Evolutionary conservation across 2,329 filamentous ascomycete genomes (phyloP).

Genomic region (Penicillium sp.): DNA sequence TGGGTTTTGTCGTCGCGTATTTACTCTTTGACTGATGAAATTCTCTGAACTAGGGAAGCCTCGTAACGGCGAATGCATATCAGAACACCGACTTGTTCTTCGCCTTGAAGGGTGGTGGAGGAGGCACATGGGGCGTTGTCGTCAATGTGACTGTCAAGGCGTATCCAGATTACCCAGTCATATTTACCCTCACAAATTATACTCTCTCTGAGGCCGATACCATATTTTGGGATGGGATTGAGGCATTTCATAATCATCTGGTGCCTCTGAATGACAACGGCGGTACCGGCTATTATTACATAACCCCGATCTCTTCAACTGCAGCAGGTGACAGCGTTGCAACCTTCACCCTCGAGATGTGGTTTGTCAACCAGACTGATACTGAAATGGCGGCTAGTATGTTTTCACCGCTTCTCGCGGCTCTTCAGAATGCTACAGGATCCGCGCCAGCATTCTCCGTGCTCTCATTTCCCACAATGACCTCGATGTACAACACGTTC

Average conservation of each 20-base stretch:
- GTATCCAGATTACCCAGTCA: slow-evolving; percentile 35
- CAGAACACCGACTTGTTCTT: slow-evolving; percentile 44
- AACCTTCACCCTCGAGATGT: too few species aligned
- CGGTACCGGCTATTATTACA: not conserved
- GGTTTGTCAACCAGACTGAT: too few species aligned
- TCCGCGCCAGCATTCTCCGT: too few species aligned
- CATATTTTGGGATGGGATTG: not conserved
- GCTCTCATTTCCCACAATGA: too few species aligned
- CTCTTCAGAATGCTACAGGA: too few species aligned
- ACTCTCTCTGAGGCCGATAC: not conserved
- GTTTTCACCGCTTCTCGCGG: too few species aligned
- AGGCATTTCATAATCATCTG: not conserved
- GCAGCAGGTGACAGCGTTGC: too few species aligned
- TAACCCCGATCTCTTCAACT: too few species aligned
- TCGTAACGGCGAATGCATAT: slow-evolving; percentile 9
- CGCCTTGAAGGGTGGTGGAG: slow-evolving; percentile 57
- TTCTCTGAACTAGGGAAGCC: slow-evolving; percentile 1
- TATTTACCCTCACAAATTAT: slow-evolving; percentile 10
- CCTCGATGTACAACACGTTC: too few species aligned
- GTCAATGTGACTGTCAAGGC: slow-evolving; percentile 41
- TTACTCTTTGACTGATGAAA: too few species aligned
- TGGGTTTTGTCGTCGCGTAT: too few species aligned
- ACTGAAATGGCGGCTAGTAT: too few species aligned
- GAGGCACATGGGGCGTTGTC: slow-evolving; percentile 48
- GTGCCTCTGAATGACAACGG: not conserved